Evolutionary conservation across 768 basidiomycete genomes (phyloP), one percentile per base, ranked within the genome.

Genomic region (Antrodiella citrinella): DNA sequence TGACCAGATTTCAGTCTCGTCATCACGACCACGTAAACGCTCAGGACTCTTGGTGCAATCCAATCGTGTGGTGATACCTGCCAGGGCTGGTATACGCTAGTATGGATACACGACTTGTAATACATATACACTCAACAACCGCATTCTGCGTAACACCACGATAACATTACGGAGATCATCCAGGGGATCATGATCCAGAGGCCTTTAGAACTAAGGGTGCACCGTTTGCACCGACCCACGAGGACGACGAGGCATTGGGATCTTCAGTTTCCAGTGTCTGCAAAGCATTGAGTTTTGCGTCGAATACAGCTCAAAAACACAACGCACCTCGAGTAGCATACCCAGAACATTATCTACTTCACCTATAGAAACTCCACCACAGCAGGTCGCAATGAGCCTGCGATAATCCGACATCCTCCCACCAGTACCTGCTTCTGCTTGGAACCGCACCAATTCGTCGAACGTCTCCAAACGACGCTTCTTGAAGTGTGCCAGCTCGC

Each of bases 351-450:
- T 78, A 59, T 97, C 94, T 30, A 97, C 87, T 54, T 97, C 93
- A n/a, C 80, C 73, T 1, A 86, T 81, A 2, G 85, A 78, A 24
- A 93, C 77, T 0, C 90, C 87, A 20, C 91, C 91, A 68, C 91
- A 95, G 0, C 91, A 93, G 13, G 91, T 84, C 25, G 86, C 85
- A 59, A 99, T 93, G 47, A 99, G 66, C 54, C 84, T 74, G 57
- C 93, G 73, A 65, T 97, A 99, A 56, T 94, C 87, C 3, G 78
- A 74, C 82, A 98, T 94, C 54, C 84, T 75, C 38, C 88, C 90
- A 24, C 86, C 82, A 0, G 93, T 96, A 3, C 94, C 94, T 0
- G 88, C 84, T 66, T 94, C 91, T 18, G 90, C 86, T 63, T 93
- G 88, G 67, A 88, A 84, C 24, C 73, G 77, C 10, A 87, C 87